These are phyloP conservation scores for Fusarium humuli DNA, from an alignment of 2,329 filamentous ascomycete genomes.

Conservation along the genomic window DNA sequence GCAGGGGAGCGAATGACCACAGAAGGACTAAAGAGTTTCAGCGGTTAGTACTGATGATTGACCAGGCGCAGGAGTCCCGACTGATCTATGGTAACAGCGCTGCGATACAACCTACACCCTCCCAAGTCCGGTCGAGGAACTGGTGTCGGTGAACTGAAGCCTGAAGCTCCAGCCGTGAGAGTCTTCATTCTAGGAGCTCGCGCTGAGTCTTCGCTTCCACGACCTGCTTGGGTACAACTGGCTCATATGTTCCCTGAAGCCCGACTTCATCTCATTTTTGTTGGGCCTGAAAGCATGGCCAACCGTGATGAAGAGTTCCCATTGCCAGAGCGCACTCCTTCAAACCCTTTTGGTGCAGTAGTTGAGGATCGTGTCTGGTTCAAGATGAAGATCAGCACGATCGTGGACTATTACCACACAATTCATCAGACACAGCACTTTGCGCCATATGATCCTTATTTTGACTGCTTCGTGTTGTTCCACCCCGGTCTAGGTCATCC, in stretches of 20 bases:
- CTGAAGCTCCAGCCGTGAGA: constrained; percentile 87
- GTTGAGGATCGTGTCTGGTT: constrained; percentile 90
- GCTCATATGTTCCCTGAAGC: constrained; percentile 94
- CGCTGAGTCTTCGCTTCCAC: constrained; percentile 95
- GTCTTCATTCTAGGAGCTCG: constrained; percentile 94
- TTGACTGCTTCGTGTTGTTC: constrained; percentile 97
- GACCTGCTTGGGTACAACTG: constrained; percentile 93
- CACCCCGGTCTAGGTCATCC: constrained; percentile 97
- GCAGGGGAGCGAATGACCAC: constrained; percentile 79
- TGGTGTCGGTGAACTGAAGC: constrained; percentile 81
- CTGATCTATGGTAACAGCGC: constrained; percentile 63
- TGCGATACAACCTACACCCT: constrained; percentile 94
- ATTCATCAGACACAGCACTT: constrained; percentile 92
- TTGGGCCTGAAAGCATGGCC: constrained; percentile 94
- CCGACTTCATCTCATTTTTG: constrained; percentile 91
- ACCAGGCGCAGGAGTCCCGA: not conserved
- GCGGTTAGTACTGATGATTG: constrained; percentile 69
- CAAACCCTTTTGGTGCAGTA: constrained; percentile 93
- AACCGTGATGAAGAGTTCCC: constrained; percentile 95
- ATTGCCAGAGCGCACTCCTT: constrained; percentile 83
- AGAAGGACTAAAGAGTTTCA: constrained; percentile 94
- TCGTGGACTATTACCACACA: constrained; percentile 98
- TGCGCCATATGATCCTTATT: constrained; percentile 95
- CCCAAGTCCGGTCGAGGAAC: constrained; percentile 80
- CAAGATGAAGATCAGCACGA: constrained; percentile 96